phyloP scores from a whole-genome alignment of 108 stramenopile species.

The Conticribra weissflogii region DNA sequence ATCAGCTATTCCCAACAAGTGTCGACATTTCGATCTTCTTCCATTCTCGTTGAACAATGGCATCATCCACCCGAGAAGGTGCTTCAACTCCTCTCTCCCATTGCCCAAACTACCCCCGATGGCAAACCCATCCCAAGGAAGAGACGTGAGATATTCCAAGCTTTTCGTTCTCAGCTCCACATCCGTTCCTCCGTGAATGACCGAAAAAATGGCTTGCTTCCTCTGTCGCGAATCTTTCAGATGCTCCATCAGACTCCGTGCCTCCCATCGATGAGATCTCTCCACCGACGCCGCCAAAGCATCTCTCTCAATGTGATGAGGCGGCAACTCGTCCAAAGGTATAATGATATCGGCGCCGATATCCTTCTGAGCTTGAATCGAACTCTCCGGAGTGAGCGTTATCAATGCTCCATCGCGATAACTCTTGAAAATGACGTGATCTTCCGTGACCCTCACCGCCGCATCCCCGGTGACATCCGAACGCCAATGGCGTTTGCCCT shows the following conservation, averaged over 20 bases:
- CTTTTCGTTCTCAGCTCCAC: constrained; percentile 45
- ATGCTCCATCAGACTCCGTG: constrained; percentile 52
- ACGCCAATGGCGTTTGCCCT: constrained; percentile 38
- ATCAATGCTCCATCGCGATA: constrained; percentile 60
- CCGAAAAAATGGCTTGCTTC: constrained; percentile 66
- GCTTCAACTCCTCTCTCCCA: constrained; percentile 54
- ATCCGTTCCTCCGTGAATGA: constrained; percentile 66
- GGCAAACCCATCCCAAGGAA: constrained; percentile 66
- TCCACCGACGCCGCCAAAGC: constrained; percentile 42
- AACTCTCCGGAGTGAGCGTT: constrained; percentile 59
- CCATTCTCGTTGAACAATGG: constrained; percentile 34
- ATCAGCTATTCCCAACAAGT: constrained; percentile 69
- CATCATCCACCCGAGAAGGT: constrained; percentile 55
- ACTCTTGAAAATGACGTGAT: constrained; percentile 58
- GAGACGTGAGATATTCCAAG: constrained; percentile 54
- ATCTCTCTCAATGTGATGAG: constrained; percentile 43
- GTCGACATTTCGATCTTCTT: constrained; percentile 49
- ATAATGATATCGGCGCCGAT: constrained; percentile 75
- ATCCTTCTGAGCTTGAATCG: constrained; percentile 62
- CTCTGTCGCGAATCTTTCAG: constrained; percentile 39
- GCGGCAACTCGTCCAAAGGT: constrained; percentile 61
- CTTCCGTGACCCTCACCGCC: constrained; percentile 55
- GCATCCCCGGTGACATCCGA: constrained; percentile 31
- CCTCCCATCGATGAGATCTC: constrained; percentile 64
- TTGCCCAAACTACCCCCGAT: constrained; percentile 65